Base-by-base conservation (phyloP, 768 basidiomycete genomes). In the Boletus vermiculosoides region DNA sequence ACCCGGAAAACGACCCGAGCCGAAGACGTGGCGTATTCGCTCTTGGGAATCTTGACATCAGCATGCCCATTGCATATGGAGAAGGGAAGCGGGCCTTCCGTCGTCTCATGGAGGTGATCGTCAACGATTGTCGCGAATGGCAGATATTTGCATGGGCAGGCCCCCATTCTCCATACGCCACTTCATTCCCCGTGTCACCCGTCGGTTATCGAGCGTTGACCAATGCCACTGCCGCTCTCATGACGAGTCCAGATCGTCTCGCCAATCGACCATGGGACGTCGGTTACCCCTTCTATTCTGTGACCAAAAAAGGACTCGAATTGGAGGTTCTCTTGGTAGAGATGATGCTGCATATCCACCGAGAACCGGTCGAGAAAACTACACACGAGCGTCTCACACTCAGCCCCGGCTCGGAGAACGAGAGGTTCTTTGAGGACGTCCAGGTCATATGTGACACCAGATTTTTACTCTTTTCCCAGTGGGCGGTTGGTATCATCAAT, bases 1-100 rank as follows among this genome's bases (percentile, higher is more conserved):
- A 39, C 42, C 31, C 55, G 70, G 48, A 51, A 47, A 9, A 71
- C 70, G 18, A 70, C 68, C 8, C 64, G 61, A 25, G 42, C 52
- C 10, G 70, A 71, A 54, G 69, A 71, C 13, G 53, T 57, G 15
- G 63, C 70, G 18, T 69, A 69, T 40, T 67, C 58, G 5, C 58
- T 70, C 34, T 23, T 71, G n/a, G 69, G 67, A 6, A 58, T 70
- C 25, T 60, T 30, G 51, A 70, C 36, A 57, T 69, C 46, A 60
- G 52, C 39, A 59, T 71, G 39, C 49, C 56, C 11, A 60, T 69
- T 9, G 59, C 59, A 11, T 70, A 71, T 16, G 70, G 68, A 34
- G 63, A 67, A 40, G 68, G 70, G 6, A 56, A 49, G 34, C 57
- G 61, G 6, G 63, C 70, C 11, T 71, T 70, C 11, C 57, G 60